These are phyloP conservation scores for Rhytidiadelphus loreus DNA, from an alignment of 225 moss, liverwort and hornwort species.

Conservation along the genomic window DNA sequence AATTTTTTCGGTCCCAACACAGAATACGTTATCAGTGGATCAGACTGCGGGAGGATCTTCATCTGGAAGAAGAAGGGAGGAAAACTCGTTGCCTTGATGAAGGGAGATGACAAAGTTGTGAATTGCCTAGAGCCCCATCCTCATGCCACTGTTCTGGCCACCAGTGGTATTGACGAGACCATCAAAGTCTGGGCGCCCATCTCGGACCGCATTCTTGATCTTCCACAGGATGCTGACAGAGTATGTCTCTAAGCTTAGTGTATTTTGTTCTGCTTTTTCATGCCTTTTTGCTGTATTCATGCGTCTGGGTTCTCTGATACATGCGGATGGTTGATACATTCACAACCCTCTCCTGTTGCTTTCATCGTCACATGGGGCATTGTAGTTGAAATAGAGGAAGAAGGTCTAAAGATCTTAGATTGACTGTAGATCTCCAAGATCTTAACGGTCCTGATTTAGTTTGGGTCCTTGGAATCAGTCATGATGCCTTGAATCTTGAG, in stretches of 20 bases:
- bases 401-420: neutral
- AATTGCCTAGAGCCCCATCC: constrained; percentile 94
- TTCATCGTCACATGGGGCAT: neutral
- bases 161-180: constrained; percentile 70
- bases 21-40: constrained; percentile 87
- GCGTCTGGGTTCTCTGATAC: neutral
- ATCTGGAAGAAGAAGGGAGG: constrained; percentile 90
- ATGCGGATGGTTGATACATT: too few species aligned
- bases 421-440: neutral
- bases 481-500: neutral
- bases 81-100: constrained; percentile 58
- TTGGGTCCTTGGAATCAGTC: neutral
- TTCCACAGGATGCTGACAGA: constrained; percentile 62
- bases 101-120: constrained; percentile 66
- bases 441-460: neutral
- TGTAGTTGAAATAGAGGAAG: neutral
- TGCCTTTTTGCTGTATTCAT: neutral
- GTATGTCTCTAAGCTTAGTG: constrained; percentile 3
- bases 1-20: constrained; percentile 89
- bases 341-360: neutral
- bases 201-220: constrained; percentile 32
- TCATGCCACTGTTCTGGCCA: constrained; percentile 61
- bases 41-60: constrained; percentile 87
- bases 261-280: neutral
- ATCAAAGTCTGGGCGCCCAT: constrained; percentile 89